Evolutionary conservation across 768 basidiomycete genomes (phyloP).

Genomic region (Hygrophorus russula): DNA sequence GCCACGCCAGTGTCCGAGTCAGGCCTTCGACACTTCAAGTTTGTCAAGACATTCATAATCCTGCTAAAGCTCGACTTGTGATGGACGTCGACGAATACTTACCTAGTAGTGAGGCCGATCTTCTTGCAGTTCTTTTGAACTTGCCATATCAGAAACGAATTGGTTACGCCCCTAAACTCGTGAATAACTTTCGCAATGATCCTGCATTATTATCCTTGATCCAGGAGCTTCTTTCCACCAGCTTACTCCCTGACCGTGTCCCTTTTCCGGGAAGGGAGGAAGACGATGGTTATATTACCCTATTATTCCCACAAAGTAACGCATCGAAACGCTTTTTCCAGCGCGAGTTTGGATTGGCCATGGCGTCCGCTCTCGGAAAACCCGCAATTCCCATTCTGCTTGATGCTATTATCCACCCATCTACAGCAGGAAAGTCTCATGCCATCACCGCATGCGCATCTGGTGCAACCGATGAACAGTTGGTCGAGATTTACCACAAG

Average conservation of each 20-base stretch:
- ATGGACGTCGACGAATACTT: background rate
- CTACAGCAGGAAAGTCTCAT: conserved; percentile 8
- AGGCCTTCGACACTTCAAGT: too few relatives aligned
- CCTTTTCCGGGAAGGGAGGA: conserved; percentile 6
- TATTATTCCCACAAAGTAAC: conserved; percentile 11
- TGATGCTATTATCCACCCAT: conserved; percentile 11
- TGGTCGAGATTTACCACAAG: conserved; percentile 9
- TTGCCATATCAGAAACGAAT: conserved; percentile 10
- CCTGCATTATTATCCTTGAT: conserved; percentile 8
- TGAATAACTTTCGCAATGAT: conserved; percentile 7
- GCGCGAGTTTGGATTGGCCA: conserved; percentile 10
- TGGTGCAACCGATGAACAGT: conserved; percentile 8
- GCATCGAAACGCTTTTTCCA: conserved; percentile 12
- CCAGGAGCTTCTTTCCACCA: conserved; percentile 9
- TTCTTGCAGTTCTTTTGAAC: background rate
- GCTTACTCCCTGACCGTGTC: conserved; percentile 7
- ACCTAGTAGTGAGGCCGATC: background rate
- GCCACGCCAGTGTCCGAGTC: too few relatives aligned
- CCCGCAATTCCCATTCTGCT: conserved; percentile 10
- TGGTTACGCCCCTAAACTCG: conserved; percentile 8
- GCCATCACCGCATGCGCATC: conserved; percentile 8
- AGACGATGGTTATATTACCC: conserved; percentile 3
- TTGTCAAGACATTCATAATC: too few relatives aligned
- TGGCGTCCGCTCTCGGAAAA: conserved; percentile 9
- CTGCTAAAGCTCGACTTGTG: too few relatives aligned